These are phyloP conservation scores for Vanilla planifolia DNA, from an alignment of 106 monocot species.

Conservation along the genomic window DNA sequence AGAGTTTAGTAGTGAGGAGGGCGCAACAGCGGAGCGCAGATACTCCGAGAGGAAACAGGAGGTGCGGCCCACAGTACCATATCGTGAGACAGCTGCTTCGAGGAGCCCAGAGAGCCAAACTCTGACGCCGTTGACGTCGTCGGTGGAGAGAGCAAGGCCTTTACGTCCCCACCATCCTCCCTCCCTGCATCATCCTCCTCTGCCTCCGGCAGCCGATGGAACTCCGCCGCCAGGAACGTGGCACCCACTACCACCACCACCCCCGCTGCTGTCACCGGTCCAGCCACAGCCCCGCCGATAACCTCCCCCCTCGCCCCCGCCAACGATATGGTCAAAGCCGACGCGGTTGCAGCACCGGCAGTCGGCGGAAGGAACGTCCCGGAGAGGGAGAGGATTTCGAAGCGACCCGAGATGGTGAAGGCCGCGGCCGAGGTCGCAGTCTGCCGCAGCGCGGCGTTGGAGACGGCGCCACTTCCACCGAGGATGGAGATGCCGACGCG, in stretches of 20 bases:
- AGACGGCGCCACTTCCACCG: neutral
- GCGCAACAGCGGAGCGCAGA: neutral
- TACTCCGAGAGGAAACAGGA: neutral
- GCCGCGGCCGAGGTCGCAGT: conserved; percentile 12
- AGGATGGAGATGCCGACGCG: conserved; percentile 7
- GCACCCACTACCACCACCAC: conserved; percentile 36
- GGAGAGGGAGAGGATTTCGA: conserved; percentile 41
- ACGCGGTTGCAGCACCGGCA: neutral
- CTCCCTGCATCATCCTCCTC: neutral
- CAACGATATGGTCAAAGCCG: conserved; percentile 31
- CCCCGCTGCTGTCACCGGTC: conserved; percentile 32
- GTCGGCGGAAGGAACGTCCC: conserved; percentile 17
- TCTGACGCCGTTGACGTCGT: too few relatives aligned
- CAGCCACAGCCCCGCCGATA: conserved; percentile 49
- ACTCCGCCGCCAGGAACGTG: conserved; percentile 27
- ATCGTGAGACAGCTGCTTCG: conserved; percentile 1
- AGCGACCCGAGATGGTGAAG: conserved; percentile 36
- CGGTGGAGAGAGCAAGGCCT: too few relatives aligned
- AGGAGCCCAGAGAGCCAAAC: too few relatives aligned
- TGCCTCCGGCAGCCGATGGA: conserved; percentile 22
- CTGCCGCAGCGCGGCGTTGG: conserved; percentile 18
- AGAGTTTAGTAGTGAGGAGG: conserved; percentile 5
- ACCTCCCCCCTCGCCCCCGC: conserved; percentile 52
- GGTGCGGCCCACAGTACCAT: neutral
- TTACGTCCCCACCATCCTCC: neutral